Base-by-base conservation (phyloP, 345 rosid genomes). In the Trapa bicornis region DNA sequence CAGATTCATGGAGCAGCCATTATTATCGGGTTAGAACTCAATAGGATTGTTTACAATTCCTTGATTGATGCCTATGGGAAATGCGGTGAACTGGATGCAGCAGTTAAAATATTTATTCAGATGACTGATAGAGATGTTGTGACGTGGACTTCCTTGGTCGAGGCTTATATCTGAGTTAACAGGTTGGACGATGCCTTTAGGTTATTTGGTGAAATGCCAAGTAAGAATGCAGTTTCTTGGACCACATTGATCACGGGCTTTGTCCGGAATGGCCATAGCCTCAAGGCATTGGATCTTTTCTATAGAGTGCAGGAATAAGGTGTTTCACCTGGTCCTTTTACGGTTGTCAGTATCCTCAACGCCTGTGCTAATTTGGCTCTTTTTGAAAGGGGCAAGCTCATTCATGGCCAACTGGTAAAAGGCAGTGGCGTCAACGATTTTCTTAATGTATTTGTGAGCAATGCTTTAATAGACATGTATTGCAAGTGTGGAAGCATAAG, bases 71-170 rank as follows among this genome's bases (percentile, higher is more conserved):
- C 81, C 39, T 80, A 83, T 61, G 83, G 85, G 39, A 81, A 83
- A 74, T 83, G 84, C 52, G 75, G 80, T 5, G 71, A 75, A n/a
- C 67, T 71, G 1, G 70, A 77, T 45, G 22, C 47, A 11, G 74
- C 81, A 0, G 61, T 29, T 75, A 15, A 61, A 2, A 14, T 77
- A 45, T 83, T 83, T 14, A 50, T 35, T 58, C 56, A 22, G 65
- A 81, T 79, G 81, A 36, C 33, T 37, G 79, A 73, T 11, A 79
- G 72, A 75, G 83, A 83, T 73, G 63, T 78, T 7, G 80, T 83
- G 64, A 78, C 84, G 2, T 83, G 83, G 84, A 80, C 83, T 63
- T 80, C 87, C 35, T 71, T 83, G 83, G 73, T 79, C 35, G 75
- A 66, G 35, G 78, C 80, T 33, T 73, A 69, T 75, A 67, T 74